A percentile compares a stretch with the other conserved stretches of the same genome.
Evolutionary conservation across 2,329 filamentous ascomycete genomes (phyloP).

Genomic region (Alternaria ethzedia): DNA sequence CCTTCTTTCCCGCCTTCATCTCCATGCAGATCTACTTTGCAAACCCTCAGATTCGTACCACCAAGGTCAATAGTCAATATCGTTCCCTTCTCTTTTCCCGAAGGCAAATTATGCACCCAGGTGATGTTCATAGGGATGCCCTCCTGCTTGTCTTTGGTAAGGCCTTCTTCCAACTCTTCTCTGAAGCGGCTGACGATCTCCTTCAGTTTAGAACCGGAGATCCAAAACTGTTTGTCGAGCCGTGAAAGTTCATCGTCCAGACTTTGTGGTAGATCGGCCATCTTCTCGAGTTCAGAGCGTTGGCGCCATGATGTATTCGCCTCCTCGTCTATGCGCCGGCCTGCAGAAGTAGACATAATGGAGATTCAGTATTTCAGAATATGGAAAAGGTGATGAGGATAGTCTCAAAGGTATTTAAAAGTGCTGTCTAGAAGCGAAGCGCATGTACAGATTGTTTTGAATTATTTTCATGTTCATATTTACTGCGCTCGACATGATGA

Average conservation of each 20-base stretch:
- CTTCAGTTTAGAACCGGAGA: conserved; percentile 26
- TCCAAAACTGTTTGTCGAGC: conserved; percentile 34
- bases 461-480: background rate
- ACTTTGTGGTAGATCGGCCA: conserved; percentile 23
- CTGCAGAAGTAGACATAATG: conserved; percentile 19
- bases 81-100: conserved; percentile 84
- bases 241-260: conserved; percentile 28
- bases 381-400: background rate
- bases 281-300: conserved; percentile 23
- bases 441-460: background rate
- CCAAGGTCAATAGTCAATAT: conserved; percentile 94
- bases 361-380: background rate
- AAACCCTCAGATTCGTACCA: conserved; percentile 93
- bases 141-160: conserved; percentile 23
- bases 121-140: conserved; percentile 87
- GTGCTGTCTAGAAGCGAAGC: background rate
- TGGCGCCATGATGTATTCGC: conserved; percentile 26
- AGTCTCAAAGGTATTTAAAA: background rate
- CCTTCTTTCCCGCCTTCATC: conserved; percentile 74
- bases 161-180: conserved; percentile 35
- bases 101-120: conserved; percentile 91
- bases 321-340: conserved; percentile 13
- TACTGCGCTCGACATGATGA: conserved; percentile 18
- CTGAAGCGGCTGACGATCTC: conserved; percentile 30
- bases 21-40: conserved; percentile 87